Conservation (phyloP, 2,329 filamentous ascomycete genomes). For the Penicillium sp. region DNA sequence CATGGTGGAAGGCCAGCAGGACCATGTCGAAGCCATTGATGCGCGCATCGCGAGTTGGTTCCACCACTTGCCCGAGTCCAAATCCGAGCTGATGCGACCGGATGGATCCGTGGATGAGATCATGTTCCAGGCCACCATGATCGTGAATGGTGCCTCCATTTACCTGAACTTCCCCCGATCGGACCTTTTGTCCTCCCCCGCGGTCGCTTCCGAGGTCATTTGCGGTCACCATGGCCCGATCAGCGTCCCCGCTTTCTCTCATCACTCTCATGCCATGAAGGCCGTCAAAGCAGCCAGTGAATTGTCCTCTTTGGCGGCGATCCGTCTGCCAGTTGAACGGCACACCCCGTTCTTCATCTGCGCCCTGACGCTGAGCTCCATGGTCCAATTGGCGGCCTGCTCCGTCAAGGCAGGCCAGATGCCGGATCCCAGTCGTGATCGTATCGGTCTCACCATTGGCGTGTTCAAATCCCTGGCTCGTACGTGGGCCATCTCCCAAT, state of each 20-base stretch:
- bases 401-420: conserved; percentile 59
- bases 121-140: conserved; percentile 89
- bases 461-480: conserved; percentile 68
- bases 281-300: conserved; percentile 77
- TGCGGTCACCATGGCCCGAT: conserved; percentile 44
- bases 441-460: conserved; percentile 76
- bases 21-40: conserved; percentile 63
- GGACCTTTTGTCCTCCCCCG: conserved; percentile 63
- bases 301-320: conserved; percentile 73
- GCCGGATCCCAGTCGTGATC: conserved; percentile 63
- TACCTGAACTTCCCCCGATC: conserved; percentile 79
- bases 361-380: conserved; percentile 74
- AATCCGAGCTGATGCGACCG: conserved; percentile 68
- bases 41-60: conserved; percentile 71
- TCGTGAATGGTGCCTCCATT: conserved; percentile 65
- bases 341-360: conserved; percentile 87
- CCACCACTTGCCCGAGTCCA: conserved; percentile 72
- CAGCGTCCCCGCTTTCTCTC: conserved; percentile 43
- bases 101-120: conserved; percentile 80
- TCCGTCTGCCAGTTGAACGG: conserved; percentile 59
- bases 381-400: conserved; percentile 82
- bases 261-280: conserved; percentile 69
- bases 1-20: conserved; percentile 46
- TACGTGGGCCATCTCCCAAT: conserved; percentile 72
- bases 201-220: conserved; percentile 51